Evolutionary conservation across 257 asterid genomes (phyloP).

Genomic region (Anisodus acutangulus): DNA sequence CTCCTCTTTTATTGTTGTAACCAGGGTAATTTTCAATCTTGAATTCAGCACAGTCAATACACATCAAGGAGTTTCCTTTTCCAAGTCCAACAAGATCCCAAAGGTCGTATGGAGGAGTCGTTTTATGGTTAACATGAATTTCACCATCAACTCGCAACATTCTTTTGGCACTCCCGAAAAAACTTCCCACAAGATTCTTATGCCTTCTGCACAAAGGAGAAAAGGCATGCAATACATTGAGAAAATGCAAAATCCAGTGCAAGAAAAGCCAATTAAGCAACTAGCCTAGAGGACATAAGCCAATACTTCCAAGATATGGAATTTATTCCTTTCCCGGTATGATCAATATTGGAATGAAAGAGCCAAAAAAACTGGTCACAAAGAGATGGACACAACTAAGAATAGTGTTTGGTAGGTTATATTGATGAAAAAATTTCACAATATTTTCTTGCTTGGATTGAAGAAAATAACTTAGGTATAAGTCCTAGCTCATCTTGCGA

Average conservation of each 20-base stretch:
- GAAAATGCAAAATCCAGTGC: neutral
- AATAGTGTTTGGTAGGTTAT: neutral
- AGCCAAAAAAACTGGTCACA: neutral
- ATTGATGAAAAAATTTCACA: neutral
- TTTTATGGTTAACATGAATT: slow-evolving; percentile 64
- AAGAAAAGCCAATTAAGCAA: neutral
- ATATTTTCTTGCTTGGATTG: neutral
- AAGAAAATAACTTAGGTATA: neutral
- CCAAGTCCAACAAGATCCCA: slow-evolving; percentile 63
- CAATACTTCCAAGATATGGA: neutral
- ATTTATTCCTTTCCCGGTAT: neutral
- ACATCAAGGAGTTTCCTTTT: slow-evolving; percentile 30
- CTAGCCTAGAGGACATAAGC: slow-evolving; percentile 9
- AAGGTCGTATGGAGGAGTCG: slow-evolving; percentile 39
- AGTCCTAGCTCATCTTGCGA: neutral
- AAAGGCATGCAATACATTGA: neutral
- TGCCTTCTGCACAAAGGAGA: slow-evolving; percentile 50
- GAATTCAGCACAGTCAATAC: slow-evolving; percentile 45
- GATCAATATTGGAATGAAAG: slow-evolving; percentile 1
- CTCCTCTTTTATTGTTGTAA: slow-evolving; percentile 61
- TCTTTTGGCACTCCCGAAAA: slow-evolving; percentile 48
- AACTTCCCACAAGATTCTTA: slow-evolving; percentile 49
- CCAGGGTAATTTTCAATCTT: slow-evolving; percentile 53
- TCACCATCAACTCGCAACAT: slow-evolving; percentile 52
- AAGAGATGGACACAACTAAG: neutral